Base-by-base conservation (phyloP, 371 early-diverging fungal genomes). In the Funneliformis caledonium region DNA sequence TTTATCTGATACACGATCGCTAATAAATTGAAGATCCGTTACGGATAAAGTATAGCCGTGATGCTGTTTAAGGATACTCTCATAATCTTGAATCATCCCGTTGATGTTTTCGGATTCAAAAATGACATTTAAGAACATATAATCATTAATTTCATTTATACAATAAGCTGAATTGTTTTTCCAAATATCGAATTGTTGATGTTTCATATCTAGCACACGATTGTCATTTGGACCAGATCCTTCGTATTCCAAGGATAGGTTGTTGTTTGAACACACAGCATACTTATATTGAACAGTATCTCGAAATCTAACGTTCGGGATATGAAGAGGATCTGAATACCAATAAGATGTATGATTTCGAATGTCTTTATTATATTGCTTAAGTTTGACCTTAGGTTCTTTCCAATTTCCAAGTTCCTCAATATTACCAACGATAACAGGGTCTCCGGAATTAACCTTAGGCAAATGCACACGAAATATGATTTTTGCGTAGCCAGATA, bases 301-400 rank as follows among this genome's bases (percentile, higher is more conserved):
- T n/a, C n/a, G n/a, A n/a, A n/a, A n/a, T n/a, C n/a, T n/a, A n/a
- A n/a, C n/a, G n/a, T n/a, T n/a, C n/a, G 78, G 78, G n/a, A 77
- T 77, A 16, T n/a, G 45, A 31, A 77, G 26, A n/a, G 78, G 78
- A 67, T 77, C 78, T 19, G 78, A 77, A 77, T 8, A 31, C 78
- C 78, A 77, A 48, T 77, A 77, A 77, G 9, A 47, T 5, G 42
- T n/a, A n/a, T 14, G 16, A 47, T 62, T 42, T 33, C 19, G 8
- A 74, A 26, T 16, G 59, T 14, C 2, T 10, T 5, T 60, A 31
- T 4, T 31, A 19, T 2, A 37, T 42, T 50, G 42, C 16, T 67
- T 45, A 62, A 77, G 67, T 31, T 12, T n/a, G 31, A 77, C 62
- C 14, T 26, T 19, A 6, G n/a, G 26, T 16, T 64, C 22, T 50